Evolutionary conservation across 345 rosid genomes (phyloP).

Genomic region (Populus simonii): DNA sequence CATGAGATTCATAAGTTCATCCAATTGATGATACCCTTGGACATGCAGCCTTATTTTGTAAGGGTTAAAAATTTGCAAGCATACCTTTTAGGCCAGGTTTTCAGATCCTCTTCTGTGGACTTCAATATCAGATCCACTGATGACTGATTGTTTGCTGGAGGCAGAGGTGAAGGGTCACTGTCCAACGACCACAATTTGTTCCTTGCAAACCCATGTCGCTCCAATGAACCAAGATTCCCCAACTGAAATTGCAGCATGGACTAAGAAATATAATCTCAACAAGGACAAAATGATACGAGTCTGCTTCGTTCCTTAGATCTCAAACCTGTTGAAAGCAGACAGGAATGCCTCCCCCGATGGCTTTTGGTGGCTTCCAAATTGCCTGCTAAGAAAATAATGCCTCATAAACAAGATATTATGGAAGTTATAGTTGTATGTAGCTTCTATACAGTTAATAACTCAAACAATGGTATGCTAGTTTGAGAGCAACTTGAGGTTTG

Average conservation of each 20-base stretch:
- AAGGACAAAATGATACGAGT: slow-evolving; percentile 1
- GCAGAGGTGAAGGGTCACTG: slow-evolving; percentile 77
- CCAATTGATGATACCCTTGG: slow-evolving; percentile 2
- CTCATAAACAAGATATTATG: not conserved
- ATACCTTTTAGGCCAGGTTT: slow-evolving; percentile 82
- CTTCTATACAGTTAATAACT: not conserved
- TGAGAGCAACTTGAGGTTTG: not conserved
- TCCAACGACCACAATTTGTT: slow-evolving; percentile 79
- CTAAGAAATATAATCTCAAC: slow-evolving; percentile 12
- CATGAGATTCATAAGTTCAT: slow-evolving; percentile 8
- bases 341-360: slow-evolving; percentile 81
- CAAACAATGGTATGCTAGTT: not conserved
- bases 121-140: slow-evolving; percentile 76
- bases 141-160: slow-evolving; percentile 62
- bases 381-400: slow-evolving; percentile 43
- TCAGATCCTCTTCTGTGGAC: slow-evolving; percentile 73
- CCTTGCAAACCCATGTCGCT: slow-evolving; percentile 86
- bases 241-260: slow-evolving; percentile 49
- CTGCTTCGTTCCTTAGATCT: slow-evolving; percentile 14
- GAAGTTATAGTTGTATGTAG: slow-evolving; percentile 2
- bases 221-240: slow-evolving; percentile 72
- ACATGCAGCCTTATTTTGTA: not conserved
- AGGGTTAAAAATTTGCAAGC: slow-evolving; percentile 17
- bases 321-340: slow-evolving; percentile 92
- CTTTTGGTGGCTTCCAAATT: slow-evolving; percentile 64